A percentile compares a stretch with the other conserved stretches of the same genome.
phyloP scores from a whole-genome alignment of 805 yeast species.

The Candida insectalens region DNA sequence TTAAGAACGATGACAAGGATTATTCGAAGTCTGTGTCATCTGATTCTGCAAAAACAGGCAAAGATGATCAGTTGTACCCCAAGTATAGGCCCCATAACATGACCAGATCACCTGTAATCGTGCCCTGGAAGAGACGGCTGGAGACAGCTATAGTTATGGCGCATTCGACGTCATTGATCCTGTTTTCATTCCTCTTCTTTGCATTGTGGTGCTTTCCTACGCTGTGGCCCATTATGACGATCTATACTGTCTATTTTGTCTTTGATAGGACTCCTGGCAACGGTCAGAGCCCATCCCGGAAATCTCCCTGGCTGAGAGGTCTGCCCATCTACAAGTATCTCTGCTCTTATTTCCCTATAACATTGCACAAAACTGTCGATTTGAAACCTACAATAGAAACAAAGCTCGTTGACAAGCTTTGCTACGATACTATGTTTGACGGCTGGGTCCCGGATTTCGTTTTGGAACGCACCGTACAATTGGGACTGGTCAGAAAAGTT shows the following conservation, averaged over 20 bases:
- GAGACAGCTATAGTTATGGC: constrained; percentile 62
- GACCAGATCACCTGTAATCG: constrained; percentile 45
- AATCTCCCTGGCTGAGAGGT: constrained; percentile 47
- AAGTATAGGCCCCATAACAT: constrained; percentile 18
- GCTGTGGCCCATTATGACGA: constrained; percentile 52
- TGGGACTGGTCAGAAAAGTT: background rate
- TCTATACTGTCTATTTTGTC: constrained; percentile 51
- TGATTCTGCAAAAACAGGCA: too few relatives aligned
- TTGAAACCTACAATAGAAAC: constrained; percentile 62
- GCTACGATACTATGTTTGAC: constrained; percentile 2
- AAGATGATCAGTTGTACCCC: too few relatives aligned
- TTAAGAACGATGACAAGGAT: too few relatives aligned
- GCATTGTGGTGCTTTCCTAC: constrained; percentile 38
- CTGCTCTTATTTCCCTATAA: constrained; percentile 71
- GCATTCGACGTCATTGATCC: constrained; percentile 65
- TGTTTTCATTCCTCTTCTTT: constrained; percentile 42
- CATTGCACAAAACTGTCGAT: constrained; percentile 55
- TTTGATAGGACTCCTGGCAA: constrained; percentile 62
- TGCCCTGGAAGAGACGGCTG: constrained; percentile 49
- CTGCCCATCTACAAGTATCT: constrained; percentile 59
- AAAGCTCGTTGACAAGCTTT: constrained; percentile 2
- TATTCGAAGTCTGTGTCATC: too few relatives aligned
- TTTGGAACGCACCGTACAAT: background rate
- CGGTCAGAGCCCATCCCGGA: constrained; percentile 55
- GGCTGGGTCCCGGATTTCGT: constrained; percentile 3